These are phyloP conservation scores for Cladobotryum protrusum DNA, from an alignment of 2,329 filamentous ascomycete species.

Conservation along the genomic window DNA sequence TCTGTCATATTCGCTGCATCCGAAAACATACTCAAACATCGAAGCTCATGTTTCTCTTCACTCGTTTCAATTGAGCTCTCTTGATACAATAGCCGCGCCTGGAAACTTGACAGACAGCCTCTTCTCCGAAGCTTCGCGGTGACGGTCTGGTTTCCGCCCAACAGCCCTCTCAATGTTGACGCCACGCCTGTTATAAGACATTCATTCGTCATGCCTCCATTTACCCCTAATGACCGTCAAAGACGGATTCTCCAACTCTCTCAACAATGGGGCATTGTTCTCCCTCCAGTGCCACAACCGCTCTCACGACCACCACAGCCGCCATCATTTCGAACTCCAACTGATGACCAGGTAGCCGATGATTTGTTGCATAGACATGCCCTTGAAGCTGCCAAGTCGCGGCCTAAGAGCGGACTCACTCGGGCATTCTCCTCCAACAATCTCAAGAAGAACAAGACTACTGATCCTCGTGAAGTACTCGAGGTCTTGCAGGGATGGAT, in stretches of 20 bases:
- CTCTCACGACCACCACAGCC: constrained; percentile 37
- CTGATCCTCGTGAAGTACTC: constrained; percentile 48
- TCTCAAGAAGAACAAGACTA: constrained; percentile 42
- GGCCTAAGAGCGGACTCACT: constrained; percentile 35
- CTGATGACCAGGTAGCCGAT: constrained; percentile 49
- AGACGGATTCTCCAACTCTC: constrained; percentile 45
- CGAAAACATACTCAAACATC: no score
- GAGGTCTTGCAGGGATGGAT: constrained; percentile 46
- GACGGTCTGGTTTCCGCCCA: no score
- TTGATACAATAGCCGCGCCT: no score
- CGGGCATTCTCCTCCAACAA: constrained; percentile 32
- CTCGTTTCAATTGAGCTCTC: no score
- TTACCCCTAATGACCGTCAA: constrained; percentile 33
- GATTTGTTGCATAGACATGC: constrained; percentile 45
- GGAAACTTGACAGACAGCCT: no score
- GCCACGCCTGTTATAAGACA: neutral
- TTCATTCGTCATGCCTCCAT: constrained; percentile 21
- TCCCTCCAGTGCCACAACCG: constrained; percentile 34
- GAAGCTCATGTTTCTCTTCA: no score
- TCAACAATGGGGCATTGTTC: constrained; percentile 42
- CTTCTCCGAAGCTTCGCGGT: no score
- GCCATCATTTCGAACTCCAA: constrained; percentile 38
- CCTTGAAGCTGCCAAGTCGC: constrained; percentile 27
- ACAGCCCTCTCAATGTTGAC: neutral
- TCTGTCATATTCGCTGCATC: no score